Evolutionary conservation across 768 basidiomycete genomes (phyloP), one percentile per base, ranked within the genome.

Genomic region (Leccinum subgranulosum): DNA sequence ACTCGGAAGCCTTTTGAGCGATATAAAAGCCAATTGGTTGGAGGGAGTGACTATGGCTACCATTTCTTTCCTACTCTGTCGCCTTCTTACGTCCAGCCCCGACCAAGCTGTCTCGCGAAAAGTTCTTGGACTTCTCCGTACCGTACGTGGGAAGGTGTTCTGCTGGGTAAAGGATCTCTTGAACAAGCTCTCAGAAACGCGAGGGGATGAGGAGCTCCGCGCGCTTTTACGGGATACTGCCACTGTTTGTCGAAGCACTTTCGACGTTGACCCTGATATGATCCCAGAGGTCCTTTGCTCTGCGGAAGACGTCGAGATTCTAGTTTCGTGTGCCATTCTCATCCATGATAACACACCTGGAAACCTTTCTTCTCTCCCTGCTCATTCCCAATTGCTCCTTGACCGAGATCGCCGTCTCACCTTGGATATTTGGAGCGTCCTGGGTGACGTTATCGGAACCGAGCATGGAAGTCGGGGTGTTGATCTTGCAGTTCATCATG

Each of bases 361-460:
- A 6, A 47, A 66, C 0, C 2, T 54, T 5, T 50, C 56, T 7
- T 14, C 2, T 9, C 50, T 66, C 21, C 1, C 61, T 3, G 4
- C n/a, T 1, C 53, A 53, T 25, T 67, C 58, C 6, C 56, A 28
- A 28, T 49, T 60, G 2, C 60, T 72, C 25, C 57, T 71, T n/a
- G 66, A 69, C 15, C 63, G 74, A 27, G 68, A 75, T 47, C 55
- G 66, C 29, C 66, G 72, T 36, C 25, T 47, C 14, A 25, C 3
- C 46, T 15, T 47, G 14, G 46, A 23, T 12, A 14, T 47, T 25
- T 15, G 25, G 25, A 47, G 46, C 25, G 46, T 5, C 25, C 46
- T 47, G 25, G 14, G 46, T 27, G 46, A 47, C 51, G 67, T 49
- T 10, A 59, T 64, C 15, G 54, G 34, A 3, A 28, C 34, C 0